Evolutionary conservation across 331 rosid species (phyloP).

Genomic region (Stylosanthes scabra): DNA sequence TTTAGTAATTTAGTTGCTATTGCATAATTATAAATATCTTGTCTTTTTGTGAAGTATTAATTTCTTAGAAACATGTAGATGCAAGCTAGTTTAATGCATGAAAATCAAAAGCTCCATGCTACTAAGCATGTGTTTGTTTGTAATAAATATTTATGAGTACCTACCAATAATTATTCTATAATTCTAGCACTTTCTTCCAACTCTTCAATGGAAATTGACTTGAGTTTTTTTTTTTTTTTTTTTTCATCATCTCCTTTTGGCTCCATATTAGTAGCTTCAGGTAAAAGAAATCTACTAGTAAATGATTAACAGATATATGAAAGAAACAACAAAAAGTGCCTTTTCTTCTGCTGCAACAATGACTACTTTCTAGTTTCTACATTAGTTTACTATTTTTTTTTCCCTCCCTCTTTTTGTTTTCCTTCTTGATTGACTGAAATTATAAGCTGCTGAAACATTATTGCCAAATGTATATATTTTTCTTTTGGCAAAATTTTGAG

Average conservation of each 20-base stretch:
- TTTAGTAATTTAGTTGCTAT: constrained; percentile 30
- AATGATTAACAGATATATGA: not conserved
- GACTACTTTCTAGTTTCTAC: not conserved
- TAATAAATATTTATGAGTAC: not conserved
- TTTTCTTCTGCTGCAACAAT: not conserved
- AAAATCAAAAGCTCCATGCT: constrained; percentile 12
- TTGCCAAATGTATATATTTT: constrained; percentile 11
- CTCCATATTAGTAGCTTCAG: constrained; percentile 2
- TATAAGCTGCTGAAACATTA: constrained; percentile 29
- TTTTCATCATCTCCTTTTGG: not conserved
- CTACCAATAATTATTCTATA: constrained; percentile 6
- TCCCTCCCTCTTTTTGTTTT: not conserved
- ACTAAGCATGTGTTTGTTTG: constrained; percentile 10
- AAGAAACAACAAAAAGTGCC: constrained; percentile 2
- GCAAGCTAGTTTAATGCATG: constrained; percentile 5
- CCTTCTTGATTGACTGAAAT: not conserved
- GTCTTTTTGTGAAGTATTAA: constrained; percentile 29
- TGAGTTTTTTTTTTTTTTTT: not conserved
- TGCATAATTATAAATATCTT: constrained; percentile 9
- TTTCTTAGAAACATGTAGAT: constrained; percentile 18
- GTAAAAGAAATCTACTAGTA: too few species aligned
- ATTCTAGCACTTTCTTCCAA: constrained; percentile 16
- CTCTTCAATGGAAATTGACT: constrained; percentile 5
- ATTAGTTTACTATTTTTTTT: not conserved
- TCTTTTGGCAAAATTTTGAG: constrained; percentile 15